A percentile compares a stretch with the other conserved stretches of the same genome.
These are phyloP conservation scores for Asterella californica DNA, from an alignment of 225 moss, liverwort and hornwort species.

Conservation along the genomic window DNA sequence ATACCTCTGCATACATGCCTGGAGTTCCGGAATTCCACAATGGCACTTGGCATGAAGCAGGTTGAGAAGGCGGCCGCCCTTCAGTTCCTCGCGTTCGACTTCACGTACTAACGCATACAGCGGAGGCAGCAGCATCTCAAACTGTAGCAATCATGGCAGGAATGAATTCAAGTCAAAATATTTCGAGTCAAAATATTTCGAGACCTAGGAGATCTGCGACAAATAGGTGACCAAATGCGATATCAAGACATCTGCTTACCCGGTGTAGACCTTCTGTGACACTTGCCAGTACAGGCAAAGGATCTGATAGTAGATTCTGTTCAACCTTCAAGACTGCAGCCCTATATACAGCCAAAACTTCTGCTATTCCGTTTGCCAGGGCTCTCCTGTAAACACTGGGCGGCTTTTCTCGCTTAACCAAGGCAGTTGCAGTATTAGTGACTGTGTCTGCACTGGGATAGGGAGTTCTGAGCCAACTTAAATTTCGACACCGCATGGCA, in stretches of 20 bases:
- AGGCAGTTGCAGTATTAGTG: conserved; percentile 27
- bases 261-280: conserved; percentile 92
- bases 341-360: conserved; percentile 88
- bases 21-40: conserved; percentile 94
- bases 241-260: conserved; percentile 35
- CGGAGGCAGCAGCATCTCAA: conserved; percentile 86
- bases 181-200: background rate
- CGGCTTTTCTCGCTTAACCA: conserved; percentile 35
- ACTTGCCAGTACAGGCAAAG: conserved; percentile 87
- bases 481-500: conserved; percentile 71
- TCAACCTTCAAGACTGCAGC: conserved; percentile 92
- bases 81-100: conserved; percentile 86
- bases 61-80: conserved; percentile 87
- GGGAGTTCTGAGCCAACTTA: conserved; percentile 83
- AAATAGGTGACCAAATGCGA: background rate
- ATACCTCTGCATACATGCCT: conserved; percentile 99
- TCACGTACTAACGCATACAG: conserved; percentile 81
- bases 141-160: conserved; percentile 53
- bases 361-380: conserved; percentile 90
- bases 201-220: background rate
- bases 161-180: background rate
- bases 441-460: conserved; percentile 36
- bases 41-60: conserved; percentile 95
- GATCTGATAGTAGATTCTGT: conserved; percentile 81
- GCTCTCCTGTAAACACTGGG: conserved; percentile 94